A percentile compares a stretch with the other conserved stretches of the same genome.
phyloP scores from a whole-genome alignment of 441 rosid genomes.

The Adansonia rubrostipa region DNA sequence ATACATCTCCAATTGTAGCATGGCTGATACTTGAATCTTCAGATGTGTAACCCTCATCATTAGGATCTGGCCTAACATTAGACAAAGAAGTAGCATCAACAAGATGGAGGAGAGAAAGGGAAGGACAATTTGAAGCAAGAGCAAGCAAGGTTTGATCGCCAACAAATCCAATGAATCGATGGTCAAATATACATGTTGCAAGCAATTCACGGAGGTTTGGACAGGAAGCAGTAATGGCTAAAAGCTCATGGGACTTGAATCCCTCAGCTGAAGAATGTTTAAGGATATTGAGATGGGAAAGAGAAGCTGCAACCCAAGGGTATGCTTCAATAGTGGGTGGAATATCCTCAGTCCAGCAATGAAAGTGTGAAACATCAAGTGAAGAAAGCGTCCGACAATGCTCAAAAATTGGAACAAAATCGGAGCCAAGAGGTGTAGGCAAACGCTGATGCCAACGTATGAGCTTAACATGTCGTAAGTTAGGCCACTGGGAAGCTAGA shows the following conservation, averaged over 20 bases:
- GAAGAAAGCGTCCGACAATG: conserved; percentile 48
- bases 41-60: conserved; percentile 43
- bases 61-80: conserved; percentile 43
- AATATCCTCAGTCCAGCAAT: conserved; percentile 88
- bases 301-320: conserved; percentile 48
- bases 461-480: conserved; percentile 54
- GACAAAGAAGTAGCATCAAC: conserved; percentile 59
- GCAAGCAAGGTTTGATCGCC: conserved; percentile 71
- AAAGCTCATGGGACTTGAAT: conserved; percentile 68
- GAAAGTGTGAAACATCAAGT: conserved; percentile 73
- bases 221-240: conserved; percentile 58
- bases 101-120: conserved; percentile 61
- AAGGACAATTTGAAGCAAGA: conserved; percentile 63
- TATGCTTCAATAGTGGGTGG: conserved; percentile 64
- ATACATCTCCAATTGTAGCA: conserved; percentile 50
- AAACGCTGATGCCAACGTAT: conserved; percentile 83
- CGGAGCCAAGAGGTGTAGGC: conserved; percentile 51
- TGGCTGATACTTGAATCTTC: conserved; percentile 63
- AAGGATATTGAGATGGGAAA: conserved; percentile 62
- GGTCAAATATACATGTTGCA: conserved; percentile 79
- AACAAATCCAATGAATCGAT: conserved; percentile 65
- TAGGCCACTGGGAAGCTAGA: conserved; percentile 73
- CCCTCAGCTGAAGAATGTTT: conserved; percentile 71
- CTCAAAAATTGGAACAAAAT: conserved; percentile 59
- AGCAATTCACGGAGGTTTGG: conserved; percentile 60